Evolutionary conservation across 2,329 filamentous ascomycete species (phyloP), one percentile per base, ranked within the genome.

Genomic region (Cladosporium sphaerospermum): DNA sequence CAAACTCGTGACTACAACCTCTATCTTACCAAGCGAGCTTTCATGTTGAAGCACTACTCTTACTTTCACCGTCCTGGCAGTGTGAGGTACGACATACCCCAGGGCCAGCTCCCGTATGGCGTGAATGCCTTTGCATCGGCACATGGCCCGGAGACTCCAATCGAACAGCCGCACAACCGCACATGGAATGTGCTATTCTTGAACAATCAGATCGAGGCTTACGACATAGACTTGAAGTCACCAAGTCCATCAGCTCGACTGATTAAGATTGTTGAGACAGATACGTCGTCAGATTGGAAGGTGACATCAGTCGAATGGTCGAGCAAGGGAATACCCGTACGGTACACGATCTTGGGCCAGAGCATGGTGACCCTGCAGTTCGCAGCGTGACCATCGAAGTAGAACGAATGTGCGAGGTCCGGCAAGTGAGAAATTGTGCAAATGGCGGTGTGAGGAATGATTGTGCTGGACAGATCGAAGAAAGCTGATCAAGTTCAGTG

Each of bases 11-110:
- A 57, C 46, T 57, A 54, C 47, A 49, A 47, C 33, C 45, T 57
- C 7, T 56, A 57, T 32, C 40, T 37, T 31, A 56, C 54, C 34
- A 57, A 57, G 54, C 54, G 56, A 13, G 56, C 56, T 6, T 57
- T 56, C 43, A 54, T 56, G 54, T 19, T 57, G 34, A 57, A 56
- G 45, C 56, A 57, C 32, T 56, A 54, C 28, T 46, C 53, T 16
- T 51, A 56, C 40, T 54, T 57, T 23, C 54, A 56, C 43, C 53
- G 56, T 11, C 56, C 56, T 14, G 56, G 56, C 9, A 49, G 47
- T 11, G 51, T 56, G 7, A 45, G 56, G 7, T 57, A 56, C 40
- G 56, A 54, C 14, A 36, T 57, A 10, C 14, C 40, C 32, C 49
- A 54, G 28, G 16, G 8, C 4, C 45, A 52, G 50, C 56, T 57